Evolutionary conservation across 176 grass and related monocot genomes (phyloP).

Genomic region (Bromus sterilis): DNA sequence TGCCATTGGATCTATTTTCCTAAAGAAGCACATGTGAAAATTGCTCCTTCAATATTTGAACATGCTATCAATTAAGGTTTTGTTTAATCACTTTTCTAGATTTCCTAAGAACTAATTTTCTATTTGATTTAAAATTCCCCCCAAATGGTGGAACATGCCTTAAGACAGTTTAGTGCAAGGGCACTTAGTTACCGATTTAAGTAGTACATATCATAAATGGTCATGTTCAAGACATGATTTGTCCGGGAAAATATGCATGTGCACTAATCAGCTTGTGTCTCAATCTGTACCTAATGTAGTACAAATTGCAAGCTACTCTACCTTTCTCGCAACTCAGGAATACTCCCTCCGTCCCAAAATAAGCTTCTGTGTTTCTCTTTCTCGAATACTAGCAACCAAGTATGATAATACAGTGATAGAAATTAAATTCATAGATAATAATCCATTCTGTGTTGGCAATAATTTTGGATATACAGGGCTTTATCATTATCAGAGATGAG

Average conservation of each 20-base stretch:
- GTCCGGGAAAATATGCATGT: neutral
- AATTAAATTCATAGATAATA: neutral
- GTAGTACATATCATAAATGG: neutral
- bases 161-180: neutral
- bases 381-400: neutral
- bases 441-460: neutral
- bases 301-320: neutral
- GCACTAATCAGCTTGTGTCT: neutral
- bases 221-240: constrained; percentile 1
- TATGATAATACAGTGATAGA: neutral
- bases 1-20: neutral
- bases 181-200: neutral
- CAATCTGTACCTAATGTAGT: neutral
- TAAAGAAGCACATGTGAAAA: neutral
- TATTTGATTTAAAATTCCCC: neutral
- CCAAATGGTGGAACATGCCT: neutral
- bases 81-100: neutral
- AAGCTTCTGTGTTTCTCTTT: neutral
- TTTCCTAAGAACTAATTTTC: neutral
- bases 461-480: constrained; percentile 45
- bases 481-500: constrained; percentile 83
- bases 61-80: neutral
- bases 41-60: neutral
- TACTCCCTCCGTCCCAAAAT: too few relatives aligned
- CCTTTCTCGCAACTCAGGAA: neutral